Base-by-base conservation (phyloP, 1,284 basidiomycete species). In the Ustilago sp. region DNA sequence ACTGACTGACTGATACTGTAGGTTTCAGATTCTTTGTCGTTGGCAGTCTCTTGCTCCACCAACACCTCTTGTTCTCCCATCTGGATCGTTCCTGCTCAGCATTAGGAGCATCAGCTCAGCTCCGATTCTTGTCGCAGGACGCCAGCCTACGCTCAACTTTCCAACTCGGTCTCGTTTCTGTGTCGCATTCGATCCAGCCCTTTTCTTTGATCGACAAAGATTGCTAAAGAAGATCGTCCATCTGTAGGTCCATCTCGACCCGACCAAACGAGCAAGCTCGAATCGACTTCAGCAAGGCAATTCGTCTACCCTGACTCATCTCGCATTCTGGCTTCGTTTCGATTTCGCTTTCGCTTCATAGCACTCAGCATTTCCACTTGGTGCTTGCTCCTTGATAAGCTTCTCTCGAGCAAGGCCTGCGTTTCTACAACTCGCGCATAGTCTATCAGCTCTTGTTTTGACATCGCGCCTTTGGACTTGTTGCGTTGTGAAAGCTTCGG, bases 51-150 rank as follows among this genome's bases (percentile, higher is more conserved):
- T 47, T 17, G 23, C 28, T 23, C 54, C 36, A n/a, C 32, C 45
- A 41, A 38, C 35, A 8, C 15, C 34, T 59, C 23, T 4, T 15
- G 39, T 35, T 19, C 23, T 19, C 34, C 43, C 58, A 56, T 67
- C 64, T 72, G 69, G 64, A 63, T 52, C 60, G 64, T 59, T 63
- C 60, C 69, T 72, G 69, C 64, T 50, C 36, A 36, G 55, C 34
- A 59, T 60, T 63, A 72, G 69, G 63, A 63, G 59, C 56, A 34
- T 15, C 23, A 5, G 0, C 4, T 54, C 52, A 13, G 23, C 12
- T 17, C 28, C 28, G 31, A 52, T 36, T 57, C 57, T 67, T 61
- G 59, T 56, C 12, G 63, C 63, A 72, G 69, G 64, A 67, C 63
- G 64, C 69, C 69, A 72, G 64, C 47, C 39, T 11, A 35, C 31